Conservation (phyloP, 495 filamentous ascomycete species). For the Hypoxylon trugodes region DNA sequence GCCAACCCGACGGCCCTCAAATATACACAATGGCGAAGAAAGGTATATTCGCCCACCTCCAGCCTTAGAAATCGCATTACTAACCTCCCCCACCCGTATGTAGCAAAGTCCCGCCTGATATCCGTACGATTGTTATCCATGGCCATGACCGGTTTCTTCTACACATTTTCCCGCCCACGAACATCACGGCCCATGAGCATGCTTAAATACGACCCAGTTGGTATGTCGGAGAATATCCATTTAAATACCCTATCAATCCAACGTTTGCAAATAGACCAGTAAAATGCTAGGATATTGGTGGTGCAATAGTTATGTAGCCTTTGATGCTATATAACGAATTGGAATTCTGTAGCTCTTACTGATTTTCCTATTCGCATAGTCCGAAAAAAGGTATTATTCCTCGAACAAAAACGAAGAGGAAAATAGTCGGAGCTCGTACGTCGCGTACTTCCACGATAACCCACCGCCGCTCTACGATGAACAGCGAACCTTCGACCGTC, state of each 20-base stretch:
- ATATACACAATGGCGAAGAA: conserved; percentile 34
- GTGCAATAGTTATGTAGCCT: no score
- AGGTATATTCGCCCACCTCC: conserved; percentile 4
- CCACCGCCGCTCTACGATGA: conserved; percentile 5
- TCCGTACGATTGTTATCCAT: conserved; percentile 95
- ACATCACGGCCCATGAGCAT: conserved; percentile 86
- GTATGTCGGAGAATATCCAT: no score
- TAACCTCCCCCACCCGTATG: conserved; percentile 12
- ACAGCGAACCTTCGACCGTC: background rate
- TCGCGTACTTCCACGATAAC: conserved; percentile 15
- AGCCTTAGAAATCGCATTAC: background rate
- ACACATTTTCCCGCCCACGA: conserved; percentile 84
- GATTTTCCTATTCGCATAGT: conserved; percentile 54
- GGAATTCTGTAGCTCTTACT: no score
- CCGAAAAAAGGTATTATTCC: conserved; percentile 89
- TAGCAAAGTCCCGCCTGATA: conserved; percentile 92
- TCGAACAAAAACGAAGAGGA: conserved; percentile 79
- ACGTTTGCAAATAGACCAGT: no score
- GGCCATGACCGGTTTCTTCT: conserved; percentile 98
- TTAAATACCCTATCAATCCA: background rate
- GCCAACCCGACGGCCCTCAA: conserved; percentile 5
- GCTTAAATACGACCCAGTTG: conserved; percentile 98
- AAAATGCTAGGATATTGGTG: no score
- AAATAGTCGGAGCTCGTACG: conserved; percentile 35
- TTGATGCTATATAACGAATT: no score